Evolutionary conservation across 805 yeast genomes (phyloP).

Genomic region (Saitoella complicata): DNA sequence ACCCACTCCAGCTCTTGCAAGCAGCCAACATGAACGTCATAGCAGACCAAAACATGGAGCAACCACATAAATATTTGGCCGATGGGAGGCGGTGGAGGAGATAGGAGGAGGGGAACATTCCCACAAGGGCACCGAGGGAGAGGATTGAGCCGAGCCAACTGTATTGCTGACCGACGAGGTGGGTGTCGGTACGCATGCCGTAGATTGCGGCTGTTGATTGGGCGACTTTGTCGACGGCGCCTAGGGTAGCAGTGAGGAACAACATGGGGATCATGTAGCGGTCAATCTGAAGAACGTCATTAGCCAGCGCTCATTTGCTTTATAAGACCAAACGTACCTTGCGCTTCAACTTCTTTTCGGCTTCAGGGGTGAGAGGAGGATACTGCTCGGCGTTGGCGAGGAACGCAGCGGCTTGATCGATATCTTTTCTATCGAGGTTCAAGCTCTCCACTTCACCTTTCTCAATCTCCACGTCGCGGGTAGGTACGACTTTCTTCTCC

Average conservation of each 20-base stretch:
- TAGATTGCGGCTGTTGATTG: background rate
- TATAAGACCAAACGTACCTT: too few relatives aligned
- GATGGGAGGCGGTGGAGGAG: constrained; percentile 28
- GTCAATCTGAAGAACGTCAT: too few relatives aligned
- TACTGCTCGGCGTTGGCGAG: too few relatives aligned
- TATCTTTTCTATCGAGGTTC: too few relatives aligned
- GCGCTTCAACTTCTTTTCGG: too few relatives aligned
- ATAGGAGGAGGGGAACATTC: constrained; percentile 27
- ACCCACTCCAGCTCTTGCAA: constrained; percentile 24
- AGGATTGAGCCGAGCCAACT: constrained; percentile 29
- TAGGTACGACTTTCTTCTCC: too few relatives aligned
- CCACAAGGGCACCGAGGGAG: constrained; percentile 30
- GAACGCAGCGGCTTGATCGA: too few relatives aligned
- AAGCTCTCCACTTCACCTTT: too few relatives aligned
- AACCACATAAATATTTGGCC: constrained; percentile 14
- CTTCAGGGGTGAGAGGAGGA: too few relatives aligned
- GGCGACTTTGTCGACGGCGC: constrained; percentile 1
- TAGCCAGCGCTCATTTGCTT: too few relatives aligned
- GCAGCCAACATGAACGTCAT: constrained; percentile 23
- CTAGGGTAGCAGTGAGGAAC: background rate
- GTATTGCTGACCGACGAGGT: constrained; percentile 23
- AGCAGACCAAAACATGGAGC: constrained; percentile 29
- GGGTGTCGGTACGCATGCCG: constrained; percentile 19
- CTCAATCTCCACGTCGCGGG: too few relatives aligned
- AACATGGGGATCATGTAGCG: background rate